Base-by-base conservation (phyloP, 495 filamentous ascomycete genomes). In the Neurospora terricola region DNA sequence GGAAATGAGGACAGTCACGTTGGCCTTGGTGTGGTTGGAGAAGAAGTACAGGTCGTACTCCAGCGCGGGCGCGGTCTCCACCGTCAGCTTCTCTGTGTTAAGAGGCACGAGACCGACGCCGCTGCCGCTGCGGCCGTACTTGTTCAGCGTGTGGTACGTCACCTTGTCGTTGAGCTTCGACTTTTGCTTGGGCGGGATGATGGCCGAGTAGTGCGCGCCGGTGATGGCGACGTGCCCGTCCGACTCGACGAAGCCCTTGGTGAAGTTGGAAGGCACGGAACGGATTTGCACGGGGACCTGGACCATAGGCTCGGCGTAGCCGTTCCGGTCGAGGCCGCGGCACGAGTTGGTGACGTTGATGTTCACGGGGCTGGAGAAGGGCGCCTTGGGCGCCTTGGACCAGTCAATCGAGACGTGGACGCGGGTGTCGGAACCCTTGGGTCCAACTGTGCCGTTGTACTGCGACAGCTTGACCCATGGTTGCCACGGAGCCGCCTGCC, bases 21-120 rank as follows among this genome's bases (percentile, higher is more conserved):
- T 91, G 69, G 87, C 86, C 10, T 81, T 80, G 6, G 85, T 78
- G 70, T 77, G 74, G 68, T 82, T 80, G 23, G 88, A 88, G 81
- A 91, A 92, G 36, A 90, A 79, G 81, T 90, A 92, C 23, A 93
- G 74, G 74, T 88, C 85, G 77, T 92, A 93, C 75, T 90, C 87
- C 12, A 93, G 82, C 18, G 84, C 83, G 9, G 90, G 89, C 0
- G 86, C 87, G 6, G 82, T 79, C 8, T 79, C 75, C 36, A 85
- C 73, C 39, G 83, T 81, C 69, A 87, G 85, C 30, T 85, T 83
- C 39, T 85, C 77, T 14, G 87, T 84, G 43, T 83, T 80, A 38
- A 84, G 84, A 3, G 87, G 87, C 75, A 83, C 80, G 42, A 92
- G 84, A 5, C 87, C 88, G 18, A 91, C 84, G 36, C 86, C 87